Evolutionary conservation across 306 rosid species (phyloP), one percentile per base, ranked within the genome.

Genomic region (Pueraria montana): DNA sequence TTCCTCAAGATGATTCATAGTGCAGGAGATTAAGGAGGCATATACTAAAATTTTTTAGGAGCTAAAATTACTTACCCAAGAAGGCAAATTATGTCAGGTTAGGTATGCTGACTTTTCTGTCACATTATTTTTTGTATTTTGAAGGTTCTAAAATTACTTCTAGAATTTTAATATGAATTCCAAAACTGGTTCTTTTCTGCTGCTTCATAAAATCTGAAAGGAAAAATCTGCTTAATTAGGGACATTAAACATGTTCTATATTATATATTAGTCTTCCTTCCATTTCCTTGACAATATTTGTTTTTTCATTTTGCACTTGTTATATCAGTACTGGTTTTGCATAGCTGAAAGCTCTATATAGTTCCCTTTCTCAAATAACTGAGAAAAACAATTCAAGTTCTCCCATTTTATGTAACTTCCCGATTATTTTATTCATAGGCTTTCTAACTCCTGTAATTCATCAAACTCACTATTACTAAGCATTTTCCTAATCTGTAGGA

Each of bases 91-190:
- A 4, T 69, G 1, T 30, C 65, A 36, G 58, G 70, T 58, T 79
- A 70, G 80, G 78, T 76, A 52, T 56, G 72, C 45, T 17, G 38
- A 65, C 36, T 10, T 66, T 55, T 78, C n/a, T 72, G 46, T 46
- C 49, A 11, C 46, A 12, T 17, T 50, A 30, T 38, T 30, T 81
- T 27, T 53, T 40, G n/a, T 21, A 10, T 23, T 23, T 76, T 70
- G 61, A 6, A 82, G 50, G 49, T 81, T 72, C 59, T 49, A 42
- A 55, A 13, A 21, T 74, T 21, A 55, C 14, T 55, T 36, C 20
- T 74, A 18, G 14, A 27, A 38, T 74, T 36, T 74, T 24, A 38
- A 36, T 56, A 55, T 74, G 36, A 74, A 74, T 34, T 34, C 53
- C 50, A 20, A 18, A 53, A 53, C 5, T 53, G 20, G 32, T 12